These are phyloP conservation scores for Aspergillus asperescens DNA, from an alignment of 495 filamentous ascomycete species.

Conservation along the genomic window DNA sequence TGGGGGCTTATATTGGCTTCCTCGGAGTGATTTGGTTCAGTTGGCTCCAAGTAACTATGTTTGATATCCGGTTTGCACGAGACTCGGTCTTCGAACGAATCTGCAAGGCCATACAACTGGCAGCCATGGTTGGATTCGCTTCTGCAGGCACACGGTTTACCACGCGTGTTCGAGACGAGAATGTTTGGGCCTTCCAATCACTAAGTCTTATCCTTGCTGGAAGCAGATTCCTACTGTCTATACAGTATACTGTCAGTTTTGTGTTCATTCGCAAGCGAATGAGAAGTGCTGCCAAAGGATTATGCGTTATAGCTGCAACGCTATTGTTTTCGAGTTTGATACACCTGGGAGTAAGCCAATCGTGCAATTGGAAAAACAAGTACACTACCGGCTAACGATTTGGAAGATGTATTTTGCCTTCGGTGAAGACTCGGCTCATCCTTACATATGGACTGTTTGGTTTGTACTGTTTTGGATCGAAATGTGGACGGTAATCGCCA, in stretches of 20 bases:
- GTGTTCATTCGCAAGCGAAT: constrained; percentile 40
- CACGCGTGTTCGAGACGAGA: constrained; percentile 38
- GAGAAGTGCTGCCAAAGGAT: constrained; percentile 24
- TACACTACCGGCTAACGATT: constrained; percentile 1
- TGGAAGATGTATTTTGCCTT: constrained; percentile 40
- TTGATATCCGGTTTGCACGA: constrained; percentile 62
- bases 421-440: constrained; percentile 20
- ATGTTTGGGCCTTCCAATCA: constrained; percentile 42
- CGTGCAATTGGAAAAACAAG: neutral
- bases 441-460: constrained; percentile 51
- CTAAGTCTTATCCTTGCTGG: constrained; percentile 54
- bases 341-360: constrained; percentile 46
- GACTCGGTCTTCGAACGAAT: constrained; percentile 62
- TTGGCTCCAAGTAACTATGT: constrained; percentile 63
- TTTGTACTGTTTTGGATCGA: constrained; percentile 55
- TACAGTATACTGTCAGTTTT: constrained; percentile 54
- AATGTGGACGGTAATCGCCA: constrained; percentile 47
- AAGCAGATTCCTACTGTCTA: constrained; percentile 50
- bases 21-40: constrained; percentile 67
- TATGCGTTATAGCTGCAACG: constrained; percentile 37
- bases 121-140: constrained; percentile 59
- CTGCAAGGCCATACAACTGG: constrained; percentile 60
- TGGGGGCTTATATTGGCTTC: constrained; percentile 56
- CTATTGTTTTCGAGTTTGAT: constrained; percentile 40
- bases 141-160: constrained; percentile 54